These are phyloP conservation scores for Tricholoma hemisulphureum DNA, from an alignment of 768 basidiomycete species.

Conservation along the genomic window DNA sequence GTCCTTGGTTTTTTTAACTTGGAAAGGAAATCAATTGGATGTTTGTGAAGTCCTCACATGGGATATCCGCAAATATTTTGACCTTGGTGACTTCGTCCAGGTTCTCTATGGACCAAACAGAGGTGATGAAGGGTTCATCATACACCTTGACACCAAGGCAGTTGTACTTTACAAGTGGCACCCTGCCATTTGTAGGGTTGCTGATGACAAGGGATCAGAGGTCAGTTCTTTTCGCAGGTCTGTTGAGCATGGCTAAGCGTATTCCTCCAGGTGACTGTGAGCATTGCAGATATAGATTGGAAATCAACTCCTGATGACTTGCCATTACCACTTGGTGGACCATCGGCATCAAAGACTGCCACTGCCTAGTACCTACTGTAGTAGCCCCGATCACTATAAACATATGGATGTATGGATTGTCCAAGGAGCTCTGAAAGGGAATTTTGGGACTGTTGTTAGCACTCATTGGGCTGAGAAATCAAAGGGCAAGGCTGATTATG, in stretches of 20 bases:
- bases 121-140: no score
- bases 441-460: background rate
- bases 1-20: background rate
- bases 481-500: background rate
- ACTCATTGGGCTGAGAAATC: no score
- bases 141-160: background rate
- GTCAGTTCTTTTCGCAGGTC: background rate
- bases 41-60: background rate
- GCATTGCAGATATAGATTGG: no score
- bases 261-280: no score
- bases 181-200: background rate
- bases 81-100: no score
- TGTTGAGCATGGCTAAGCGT: no score
- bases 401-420: conserved; percentile 1
- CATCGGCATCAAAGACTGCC: no score
- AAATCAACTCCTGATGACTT: no score
- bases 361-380: no score
- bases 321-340: no score
- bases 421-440: background rate
- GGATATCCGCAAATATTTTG: background rate
- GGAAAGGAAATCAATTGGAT: background rate
- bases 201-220: background rate
- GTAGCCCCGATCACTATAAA: background rate
- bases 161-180: background rate
- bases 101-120: no score